Conservation (phyloP, 1,139 yeast species). For the Suhomyces terraborum region DNA sequence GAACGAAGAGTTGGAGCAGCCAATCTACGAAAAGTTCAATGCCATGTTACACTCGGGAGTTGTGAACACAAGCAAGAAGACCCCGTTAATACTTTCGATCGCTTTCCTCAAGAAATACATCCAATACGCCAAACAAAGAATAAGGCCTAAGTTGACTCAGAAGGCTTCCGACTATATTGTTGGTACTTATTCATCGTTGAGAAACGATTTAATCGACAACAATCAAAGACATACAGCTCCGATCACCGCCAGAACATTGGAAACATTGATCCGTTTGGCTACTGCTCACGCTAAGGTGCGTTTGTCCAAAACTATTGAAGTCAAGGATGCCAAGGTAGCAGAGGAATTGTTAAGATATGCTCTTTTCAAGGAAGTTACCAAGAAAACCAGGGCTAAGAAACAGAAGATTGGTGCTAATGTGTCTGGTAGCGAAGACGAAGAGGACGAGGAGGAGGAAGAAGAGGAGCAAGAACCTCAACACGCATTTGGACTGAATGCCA, state of each 20-base stretch:
- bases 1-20: conserved; percentile 53
- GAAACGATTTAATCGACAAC: conserved; percentile 76
- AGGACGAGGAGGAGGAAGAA: conserved; percentile 11
- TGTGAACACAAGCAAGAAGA: conserved; percentile 37
- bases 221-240: conserved; percentile 88
- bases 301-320: conserved; percentile 71
- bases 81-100: conserved; percentile 71
- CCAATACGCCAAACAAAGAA: conserved; percentile 90
- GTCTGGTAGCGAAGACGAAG: conserved; percentile 29
- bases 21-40: conserved; percentile 80
- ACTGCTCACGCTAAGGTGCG: conserved; percentile 98
- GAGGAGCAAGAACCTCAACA: conserved; percentile 23
- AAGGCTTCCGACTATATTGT: conserved; percentile 84
- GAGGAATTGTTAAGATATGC: conserved; percentile 84
- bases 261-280: conserved; percentile 90
- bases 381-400: conserved; percentile 36
- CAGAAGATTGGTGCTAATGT: conserved; percentile 29
- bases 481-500: not conserved
- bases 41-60: conserved; percentile 85
- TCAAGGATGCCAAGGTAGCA: conserved; percentile 83
- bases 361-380: conserved; percentile 72
- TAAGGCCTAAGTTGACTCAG: conserved; percentile 77
- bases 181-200: conserved; percentile 71
- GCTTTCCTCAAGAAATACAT: conserved; percentile 89
- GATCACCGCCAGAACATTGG: conserved; percentile 96